A percentile compares a stretch with the other conserved stretches of the same genome.
These are phyloP conservation scores for Trichoderma asperelloides DNA, from an alignment of 495 filamentous ascomycete genomes.

Conservation along the genomic window DNA sequence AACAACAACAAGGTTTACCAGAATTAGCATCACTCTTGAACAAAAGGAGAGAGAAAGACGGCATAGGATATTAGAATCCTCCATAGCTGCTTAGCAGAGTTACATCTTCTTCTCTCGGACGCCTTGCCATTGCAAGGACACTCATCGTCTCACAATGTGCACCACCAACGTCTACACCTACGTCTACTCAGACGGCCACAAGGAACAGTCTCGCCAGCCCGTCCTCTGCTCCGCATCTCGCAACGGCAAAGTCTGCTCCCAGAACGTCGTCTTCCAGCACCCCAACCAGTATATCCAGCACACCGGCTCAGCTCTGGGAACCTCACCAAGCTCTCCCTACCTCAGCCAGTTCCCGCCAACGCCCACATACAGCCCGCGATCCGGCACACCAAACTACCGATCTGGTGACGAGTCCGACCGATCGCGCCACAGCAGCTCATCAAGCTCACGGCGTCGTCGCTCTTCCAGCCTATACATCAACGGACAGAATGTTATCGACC, in stretches of 20 bases:
- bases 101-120: neutral
- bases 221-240: slow-evolving; percentile 1
- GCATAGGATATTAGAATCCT: neutral
- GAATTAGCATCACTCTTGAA: neutral
- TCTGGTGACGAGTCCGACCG: slow-evolving; percentile 13
- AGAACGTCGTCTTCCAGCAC: slow-evolving; percentile 11
- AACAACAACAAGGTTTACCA: neutral
- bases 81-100: neutral
- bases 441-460: slow-evolving; percentile 2
- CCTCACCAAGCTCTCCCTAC: slow-evolving; percentile 2
- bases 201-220: slow-evolving; percentile 4
- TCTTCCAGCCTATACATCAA: slow-evolving; percentile 11
- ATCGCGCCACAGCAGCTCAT: neutral
- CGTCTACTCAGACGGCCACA: slow-evolving; percentile 13
- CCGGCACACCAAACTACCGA: slow-evolving; percentile 11
- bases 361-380: slow-evolving; percentile 10
- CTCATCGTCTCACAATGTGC: slow-evolving; percentile 9
- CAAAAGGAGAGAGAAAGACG: neutral
- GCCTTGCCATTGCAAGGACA: neutral
- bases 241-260: slow-evolving; percentile 8
- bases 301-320: neutral
- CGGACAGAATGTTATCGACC: slow-evolving; percentile 10
- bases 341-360: slow-evolving; percentile 8
- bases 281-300: slow-evolving; percentile 5
- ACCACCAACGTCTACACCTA: slow-evolving; percentile 9